Conservation (phyloP, 805 yeast genomes). For the Cyberlindnera maclurae region DNA sequence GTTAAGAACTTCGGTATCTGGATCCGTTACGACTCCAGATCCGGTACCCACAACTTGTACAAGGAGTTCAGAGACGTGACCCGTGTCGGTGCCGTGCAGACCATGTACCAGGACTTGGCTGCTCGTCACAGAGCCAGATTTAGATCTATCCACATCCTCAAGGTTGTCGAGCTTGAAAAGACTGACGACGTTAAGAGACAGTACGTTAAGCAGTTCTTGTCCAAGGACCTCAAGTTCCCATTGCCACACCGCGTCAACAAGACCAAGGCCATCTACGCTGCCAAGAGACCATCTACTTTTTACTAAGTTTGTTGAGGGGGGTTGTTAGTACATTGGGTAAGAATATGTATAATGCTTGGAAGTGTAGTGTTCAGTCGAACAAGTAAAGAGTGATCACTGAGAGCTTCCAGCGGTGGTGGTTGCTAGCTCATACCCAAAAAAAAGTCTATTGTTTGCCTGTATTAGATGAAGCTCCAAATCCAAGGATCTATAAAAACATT, state of each 20-base stretch:
- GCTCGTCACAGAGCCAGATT: slow-evolving; percentile 99
- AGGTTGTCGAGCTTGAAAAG: slow-evolving; percentile 98
- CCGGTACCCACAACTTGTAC: slow-evolving; percentile 99
- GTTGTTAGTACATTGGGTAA: no score
- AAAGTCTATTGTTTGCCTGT: no score
- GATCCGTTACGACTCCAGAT: slow-evolving; percentile 99
- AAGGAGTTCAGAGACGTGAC: slow-evolving; percentile 98
- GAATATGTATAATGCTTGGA: slow-evolving; percentile 11
- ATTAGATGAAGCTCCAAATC: no score
- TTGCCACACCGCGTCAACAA: slow-evolving; percentile 98
- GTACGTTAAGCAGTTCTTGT: slow-evolving; percentile 94
- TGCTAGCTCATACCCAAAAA: no score
- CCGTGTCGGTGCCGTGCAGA: slow-evolving; percentile 98
- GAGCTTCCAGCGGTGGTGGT: no score
- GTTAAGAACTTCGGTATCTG: slow-evolving; percentile 99
- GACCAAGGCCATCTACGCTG: slow-evolving; percentile 79
- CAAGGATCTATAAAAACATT: no score
- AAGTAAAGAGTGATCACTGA: no score
- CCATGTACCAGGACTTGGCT: slow-evolving; percentile 99
- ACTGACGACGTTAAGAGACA: slow-evolving; percentile 98
- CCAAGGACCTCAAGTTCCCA: slow-evolving; percentile 98
- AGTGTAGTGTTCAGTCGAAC: slow-evolving; percentile 8
- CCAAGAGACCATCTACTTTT: slow-evolving; percentile 95
- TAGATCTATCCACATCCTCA: slow-evolving; percentile 98
- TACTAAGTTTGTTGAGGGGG: slow-evolving; percentile 44